Percentiles rank a stretch among this genome's conserved stretches.
These are phyloP conservation scores for Penstemon eatonii DNA, from an alignment of 257 asterid genomes.

Conservation along the genomic window DNA sequence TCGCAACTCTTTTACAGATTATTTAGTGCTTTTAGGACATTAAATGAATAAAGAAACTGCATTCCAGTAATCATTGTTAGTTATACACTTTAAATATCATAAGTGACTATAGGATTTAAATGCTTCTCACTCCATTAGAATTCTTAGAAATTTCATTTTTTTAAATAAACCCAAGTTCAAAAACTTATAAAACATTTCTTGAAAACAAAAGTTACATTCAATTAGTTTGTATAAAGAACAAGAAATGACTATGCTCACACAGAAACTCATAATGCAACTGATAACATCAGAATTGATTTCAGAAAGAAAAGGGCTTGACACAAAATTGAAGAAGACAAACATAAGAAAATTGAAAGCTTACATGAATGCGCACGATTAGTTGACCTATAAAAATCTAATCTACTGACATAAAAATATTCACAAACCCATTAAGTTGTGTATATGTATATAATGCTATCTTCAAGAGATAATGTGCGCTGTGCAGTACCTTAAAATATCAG, in stretches of 20 bases:
- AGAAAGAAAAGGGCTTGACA: not conserved
- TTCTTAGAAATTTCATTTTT: not conserved
- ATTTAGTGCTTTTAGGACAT: no score
- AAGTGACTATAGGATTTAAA: not conserved
- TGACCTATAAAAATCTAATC: conserved; percentile 4
- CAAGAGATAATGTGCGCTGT: conserved; percentile 26
- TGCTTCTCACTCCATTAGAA: not conserved
- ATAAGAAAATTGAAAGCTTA: conserved; percentile 18
- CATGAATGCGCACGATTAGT: conserved; percentile 28
- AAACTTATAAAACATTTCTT: not conserved
- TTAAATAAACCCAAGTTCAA: not conserved
- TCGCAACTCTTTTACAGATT: no score
- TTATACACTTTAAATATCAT: not conserved
- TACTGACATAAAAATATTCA: not conserved
- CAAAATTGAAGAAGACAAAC: not conserved
- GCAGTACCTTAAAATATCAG: conserved; percentile 34
- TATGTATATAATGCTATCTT: not conserved
- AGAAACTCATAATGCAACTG: not conserved
- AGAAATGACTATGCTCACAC: not conserved
- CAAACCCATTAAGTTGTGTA: not conserved
- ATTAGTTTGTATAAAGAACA: not conserved
- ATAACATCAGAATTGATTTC: not conserved
- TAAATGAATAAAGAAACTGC: no score
- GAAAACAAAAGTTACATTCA: not conserved
- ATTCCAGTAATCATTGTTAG: not conserved